Percentiles rank a stretch among this genome's conserved stretches.
These are phyloP conservation scores for Cicer pinnatifidum DNA, from an alignment of 306 rosid genomes.

Conservation along the genomic window DNA sequence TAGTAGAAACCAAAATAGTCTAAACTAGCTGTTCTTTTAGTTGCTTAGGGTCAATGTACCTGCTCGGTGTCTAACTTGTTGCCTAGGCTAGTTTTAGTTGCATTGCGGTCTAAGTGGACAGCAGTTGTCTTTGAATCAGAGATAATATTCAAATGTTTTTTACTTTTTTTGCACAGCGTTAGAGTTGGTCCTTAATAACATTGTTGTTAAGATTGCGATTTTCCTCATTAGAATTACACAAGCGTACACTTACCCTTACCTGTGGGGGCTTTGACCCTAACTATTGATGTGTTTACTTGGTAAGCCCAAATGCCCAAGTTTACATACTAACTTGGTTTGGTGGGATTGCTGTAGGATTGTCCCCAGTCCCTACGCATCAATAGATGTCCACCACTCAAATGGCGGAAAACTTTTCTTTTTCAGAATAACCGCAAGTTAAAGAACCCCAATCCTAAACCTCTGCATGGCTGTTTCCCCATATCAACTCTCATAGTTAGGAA, in stretches of 20 bases:
- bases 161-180: not conserved
- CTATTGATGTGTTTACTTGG: not conserved
- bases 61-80: not conserved
- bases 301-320: not conserved
- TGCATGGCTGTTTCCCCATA: not conserved
- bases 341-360: not conserved
- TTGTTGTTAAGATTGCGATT: not conserved
- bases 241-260: not conserved
- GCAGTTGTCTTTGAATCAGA: not conserved
- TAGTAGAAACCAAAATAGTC: conserved; percentile 26
- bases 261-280: not conserved
- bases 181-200: conserved; percentile 18
- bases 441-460: not conserved
- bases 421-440: not conserved
- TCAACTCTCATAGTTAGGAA: not conserved
- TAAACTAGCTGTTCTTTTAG: conserved; percentile 25
- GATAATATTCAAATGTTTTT: not conserved
- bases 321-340: not conserved
- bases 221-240: not conserved
- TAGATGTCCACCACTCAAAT: not conserved
- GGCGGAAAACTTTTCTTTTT: not conserved
- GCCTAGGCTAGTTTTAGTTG: conserved; percentile 14
- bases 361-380: not conserved
- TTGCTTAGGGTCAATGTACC: conserved; percentile 4
- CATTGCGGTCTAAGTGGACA: conserved; percentile 8